These are phyloP conservation scores for Talaromyces liani DNA, from an alignment of 495 filamentous ascomycete genomes.

Conservation along the genomic window DNA sequence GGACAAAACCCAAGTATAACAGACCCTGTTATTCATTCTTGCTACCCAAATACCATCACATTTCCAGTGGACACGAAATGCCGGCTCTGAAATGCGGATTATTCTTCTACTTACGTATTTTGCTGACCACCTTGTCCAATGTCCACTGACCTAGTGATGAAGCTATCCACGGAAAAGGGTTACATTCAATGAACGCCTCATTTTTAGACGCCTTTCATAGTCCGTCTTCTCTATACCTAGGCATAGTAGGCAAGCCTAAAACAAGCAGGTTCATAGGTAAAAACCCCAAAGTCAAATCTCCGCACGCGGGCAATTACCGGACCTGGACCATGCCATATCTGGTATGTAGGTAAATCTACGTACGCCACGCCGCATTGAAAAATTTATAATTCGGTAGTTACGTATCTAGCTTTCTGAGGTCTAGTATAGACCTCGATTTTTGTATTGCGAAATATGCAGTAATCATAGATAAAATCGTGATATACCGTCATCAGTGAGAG, in stretches of 20 bases:
- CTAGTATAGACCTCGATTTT: not conserved
- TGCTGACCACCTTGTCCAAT: not conserved
- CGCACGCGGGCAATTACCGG: conserved; percentile 1
- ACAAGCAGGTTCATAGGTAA: not conserved
- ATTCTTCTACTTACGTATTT: not conserved
- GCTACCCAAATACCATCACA: not conserved
- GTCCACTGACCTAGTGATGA: not conserved
- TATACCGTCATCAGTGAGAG: not conserved
- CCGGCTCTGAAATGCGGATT: not conserved
- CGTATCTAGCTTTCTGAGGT: not conserved
- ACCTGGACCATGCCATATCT: not conserved
- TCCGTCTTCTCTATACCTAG: not conserved
- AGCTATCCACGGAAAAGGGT: not conserved
- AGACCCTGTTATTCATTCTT: not conserved
- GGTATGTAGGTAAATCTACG: not conserved
- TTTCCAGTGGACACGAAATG: not conserved
- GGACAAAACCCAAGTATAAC: not conserved
- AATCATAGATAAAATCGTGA: not conserved
- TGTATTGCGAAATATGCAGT: not conserved
- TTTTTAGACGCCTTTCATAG: not conserved
- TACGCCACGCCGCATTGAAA: not conserved
- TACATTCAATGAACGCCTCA: not conserved
- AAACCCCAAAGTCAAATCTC: not conserved
- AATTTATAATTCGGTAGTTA: not conserved
- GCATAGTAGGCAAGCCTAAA: not conserved